Percentiles rank a stretch among this genome's conserved stretches.
Evolutionary conservation across 2,329 filamentous ascomycete genomes (phyloP).

Genomic region (Fusarium nanum): DNA sequence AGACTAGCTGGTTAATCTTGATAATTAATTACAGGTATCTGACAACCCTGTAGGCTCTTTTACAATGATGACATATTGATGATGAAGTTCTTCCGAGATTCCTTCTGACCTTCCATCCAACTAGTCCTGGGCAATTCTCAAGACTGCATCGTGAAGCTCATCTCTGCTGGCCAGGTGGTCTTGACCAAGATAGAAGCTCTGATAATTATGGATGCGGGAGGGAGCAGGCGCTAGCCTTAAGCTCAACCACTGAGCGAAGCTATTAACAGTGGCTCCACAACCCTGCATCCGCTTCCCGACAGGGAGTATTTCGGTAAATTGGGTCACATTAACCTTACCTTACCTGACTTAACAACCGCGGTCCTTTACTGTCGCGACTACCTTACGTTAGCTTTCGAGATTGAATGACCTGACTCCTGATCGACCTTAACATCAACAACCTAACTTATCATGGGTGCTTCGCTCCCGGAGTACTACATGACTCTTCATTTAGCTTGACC

Average conservation of each 20-base stretch:
- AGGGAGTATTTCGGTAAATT: conserved; percentile 17
- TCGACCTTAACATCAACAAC: conserved; percentile 35
- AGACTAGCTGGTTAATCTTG: conserved; percentile 8
- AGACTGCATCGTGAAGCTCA: neutral
- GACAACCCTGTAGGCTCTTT: neutral
- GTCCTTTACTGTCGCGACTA: conserved; percentile 28
- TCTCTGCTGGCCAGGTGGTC: neutral
- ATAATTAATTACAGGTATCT: neutral
- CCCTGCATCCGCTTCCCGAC: conserved; percentile 34
- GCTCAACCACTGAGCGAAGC: conserved; percentile 15
- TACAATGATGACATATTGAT: neutral
- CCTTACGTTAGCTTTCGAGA: conserved; percentile 13
- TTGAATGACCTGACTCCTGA: conserved; percentile 46
- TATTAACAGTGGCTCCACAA: conserved; percentile 32
- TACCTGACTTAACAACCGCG: conserved; percentile 28
- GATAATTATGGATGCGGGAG: conserved; percentile 6
- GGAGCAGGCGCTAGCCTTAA: conserved; percentile 17
- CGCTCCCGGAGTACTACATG: conserved; percentile 1
- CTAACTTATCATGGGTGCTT: conserved; percentile 27
- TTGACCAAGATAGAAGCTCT: neutral
- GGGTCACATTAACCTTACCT: neutral
- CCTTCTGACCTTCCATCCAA: neutral
- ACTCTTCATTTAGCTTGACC: conserved; percentile 5
- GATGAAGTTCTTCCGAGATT: neutral
- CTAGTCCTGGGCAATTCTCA: neutral